phyloP scores from a whole-genome alignment of 176 grass and related monocot genomes.

The Triticum dicoccoides region DNA sequence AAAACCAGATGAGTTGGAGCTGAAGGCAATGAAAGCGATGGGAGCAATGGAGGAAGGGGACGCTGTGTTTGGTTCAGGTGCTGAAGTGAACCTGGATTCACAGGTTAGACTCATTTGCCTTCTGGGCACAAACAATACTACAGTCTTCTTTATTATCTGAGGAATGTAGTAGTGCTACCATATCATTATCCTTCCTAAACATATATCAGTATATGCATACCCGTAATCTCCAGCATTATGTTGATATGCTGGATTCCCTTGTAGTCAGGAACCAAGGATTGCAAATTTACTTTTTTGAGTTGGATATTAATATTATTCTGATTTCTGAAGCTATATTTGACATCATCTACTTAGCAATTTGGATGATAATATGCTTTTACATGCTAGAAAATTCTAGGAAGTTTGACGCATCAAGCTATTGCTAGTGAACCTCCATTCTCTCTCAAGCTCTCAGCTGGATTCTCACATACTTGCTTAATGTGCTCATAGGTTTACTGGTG shows the following conservation, averaged over 20 bases:
- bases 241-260: neutral
- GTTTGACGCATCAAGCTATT: neutral
- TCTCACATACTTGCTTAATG: neutral
- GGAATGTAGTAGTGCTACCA: neutral
- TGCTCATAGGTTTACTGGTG: constrained; percentile 86
- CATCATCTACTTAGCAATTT: neutral
- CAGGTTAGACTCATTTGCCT: constrained; percentile 49
- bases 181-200: neutral
- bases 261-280: neutral
- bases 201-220: neutral
- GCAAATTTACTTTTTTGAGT: too few species aligned
- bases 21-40: constrained; percentile 92
- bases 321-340: constrained; percentile 4
- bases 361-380: neutral
- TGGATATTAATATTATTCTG: neutral
- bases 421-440: neutral
- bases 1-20: constrained; percentile 69
- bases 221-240: neutral
- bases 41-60: constrained; percentile 82
- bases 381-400: neutral
- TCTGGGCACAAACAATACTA: neutral
- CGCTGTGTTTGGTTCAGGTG: constrained; percentile 69
- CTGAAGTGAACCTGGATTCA: constrained; percentile 92
- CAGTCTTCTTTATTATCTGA: neutral
- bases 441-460: constrained; percentile 2